Percentiles rank a stretch among this genome's conserved stretches.
These are phyloP conservation scores for Aureobasidium musti DNA, from an alignment of 2,329 filamentous ascomycete species.

Conservation along the genomic window DNA sequence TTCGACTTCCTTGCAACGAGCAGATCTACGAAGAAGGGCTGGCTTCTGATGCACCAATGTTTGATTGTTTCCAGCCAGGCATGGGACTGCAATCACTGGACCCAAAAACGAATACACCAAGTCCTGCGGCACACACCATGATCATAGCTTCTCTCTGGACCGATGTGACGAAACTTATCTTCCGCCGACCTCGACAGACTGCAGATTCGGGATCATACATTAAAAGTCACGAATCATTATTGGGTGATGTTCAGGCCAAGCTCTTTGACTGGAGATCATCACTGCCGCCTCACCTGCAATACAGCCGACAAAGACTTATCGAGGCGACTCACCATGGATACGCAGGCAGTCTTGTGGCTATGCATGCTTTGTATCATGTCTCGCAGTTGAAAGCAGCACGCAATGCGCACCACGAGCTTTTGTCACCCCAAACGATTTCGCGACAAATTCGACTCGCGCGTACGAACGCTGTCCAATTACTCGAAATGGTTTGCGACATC, in stretches of 20 bases:
- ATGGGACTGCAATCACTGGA: not conserved
- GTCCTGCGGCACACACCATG: slow-evolving; percentile 28
- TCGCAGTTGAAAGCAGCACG: slow-evolving; percentile 66
- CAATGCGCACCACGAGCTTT: slow-evolving; percentile 52
- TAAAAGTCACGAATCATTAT: slow-evolving; percentile 54
- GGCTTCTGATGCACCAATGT: slow-evolving; percentile 61
- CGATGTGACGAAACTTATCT: slow-evolving; percentile 62
- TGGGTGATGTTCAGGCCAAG: slow-evolving; percentile 54
- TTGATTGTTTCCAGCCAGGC: slow-evolving; percentile 45
- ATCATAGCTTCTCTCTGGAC: slow-evolving; percentile 61
- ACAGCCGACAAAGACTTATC: slow-evolving; percentile 60
- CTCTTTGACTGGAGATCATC: slow-evolving; percentile 61
- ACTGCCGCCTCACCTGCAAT: slow-evolving; percentile 58
- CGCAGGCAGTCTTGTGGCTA: slow-evolving; percentile 61
- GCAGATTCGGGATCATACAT: slow-evolving; percentile 46
- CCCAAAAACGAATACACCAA: not conserved
- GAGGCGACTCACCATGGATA: slow-evolving; percentile 56
- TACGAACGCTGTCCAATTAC: slow-evolving; percentile 56
- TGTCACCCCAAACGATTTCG: slow-evolving; percentile 47
- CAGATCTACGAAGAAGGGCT: slow-evolving; percentile 63
- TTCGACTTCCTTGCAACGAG: slow-evolving; percentile 65
- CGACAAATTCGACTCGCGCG: slow-evolving; percentile 54
- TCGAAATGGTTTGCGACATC: slow-evolving; percentile 52
- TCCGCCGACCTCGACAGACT: slow-evolving; percentile 52
- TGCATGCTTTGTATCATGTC: slow-evolving; percentile 68